Percentiles rank a stretch among this genome's conserved stretches.
phyloP scores from a whole-genome alignment of 176 grass and related monocot species.

The Oryza coarctata region DNA sequence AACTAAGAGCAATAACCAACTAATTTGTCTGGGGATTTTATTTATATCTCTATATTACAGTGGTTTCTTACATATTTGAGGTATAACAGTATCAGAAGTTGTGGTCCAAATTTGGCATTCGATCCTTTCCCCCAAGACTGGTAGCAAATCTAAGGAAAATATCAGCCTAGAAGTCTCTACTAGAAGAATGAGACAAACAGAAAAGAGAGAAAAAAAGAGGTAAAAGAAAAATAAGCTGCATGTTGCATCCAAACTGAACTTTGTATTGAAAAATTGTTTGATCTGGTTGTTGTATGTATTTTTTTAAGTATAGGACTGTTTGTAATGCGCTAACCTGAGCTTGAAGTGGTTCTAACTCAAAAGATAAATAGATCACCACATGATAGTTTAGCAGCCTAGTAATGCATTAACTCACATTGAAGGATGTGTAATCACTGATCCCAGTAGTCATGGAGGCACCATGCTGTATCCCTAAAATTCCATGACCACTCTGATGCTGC shows the following conservation, averaged over 20 bases:
- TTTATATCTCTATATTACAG: background rate
- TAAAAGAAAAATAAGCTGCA: no score
- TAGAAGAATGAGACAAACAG: no score
- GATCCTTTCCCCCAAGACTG: background rate
- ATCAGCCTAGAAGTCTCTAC: no score
- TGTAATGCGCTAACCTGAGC: background rate
- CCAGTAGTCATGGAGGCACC: constrained; percentile 31
- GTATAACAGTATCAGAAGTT: background rate
- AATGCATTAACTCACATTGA: constrained; percentile 44
- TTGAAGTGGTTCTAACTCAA: background rate
- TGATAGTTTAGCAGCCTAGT: constrained; percentile 5
- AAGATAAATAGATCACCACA: background rate
- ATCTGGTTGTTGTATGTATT: background rate
- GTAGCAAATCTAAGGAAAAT: no score
- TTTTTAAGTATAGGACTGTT: background rate
- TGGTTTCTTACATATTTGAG: background rate
- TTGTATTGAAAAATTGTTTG: background rate
- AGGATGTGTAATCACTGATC: constrained; percentile 50
- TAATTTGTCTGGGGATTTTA: constrained; percentile 7
- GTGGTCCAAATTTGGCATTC: background rate
- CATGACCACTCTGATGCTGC: constrained; percentile 37
- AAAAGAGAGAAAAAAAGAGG: no score
- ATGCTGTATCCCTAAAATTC: constrained; percentile 28
- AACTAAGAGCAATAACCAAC: background rate
- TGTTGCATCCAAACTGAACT: background rate